These are phyloP conservation scores for Parascedosporium putredinis DNA, from an alignment of 2,329 filamentous ascomycete genomes.

Conservation along the genomic window DNA sequence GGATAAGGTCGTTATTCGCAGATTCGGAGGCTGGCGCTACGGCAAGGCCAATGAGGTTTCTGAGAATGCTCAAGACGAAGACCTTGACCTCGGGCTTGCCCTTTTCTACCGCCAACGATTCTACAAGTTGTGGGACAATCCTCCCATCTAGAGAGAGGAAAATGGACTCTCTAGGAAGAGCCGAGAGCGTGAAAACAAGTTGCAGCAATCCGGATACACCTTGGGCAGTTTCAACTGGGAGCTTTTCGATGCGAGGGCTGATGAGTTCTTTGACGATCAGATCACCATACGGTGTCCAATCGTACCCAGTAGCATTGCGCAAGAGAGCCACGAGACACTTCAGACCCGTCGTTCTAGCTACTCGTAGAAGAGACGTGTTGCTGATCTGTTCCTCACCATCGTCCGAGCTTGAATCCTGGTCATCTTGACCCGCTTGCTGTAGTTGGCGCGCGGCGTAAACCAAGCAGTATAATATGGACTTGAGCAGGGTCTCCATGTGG, in stretches of 20 bases:
- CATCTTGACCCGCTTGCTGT: constrained; percentile 26
- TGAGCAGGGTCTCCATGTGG: constrained; percentile 59
- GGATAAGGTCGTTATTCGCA: constrained; percentile 47
- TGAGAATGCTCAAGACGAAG: constrained; percentile 68
- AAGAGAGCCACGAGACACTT: constrained; percentile 77
- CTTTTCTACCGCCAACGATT: constrained; percentile 60
- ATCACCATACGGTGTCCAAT: constrained; percentile 63
- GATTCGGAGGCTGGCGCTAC: constrained; percentile 42
- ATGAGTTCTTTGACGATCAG: constrained; percentile 66
- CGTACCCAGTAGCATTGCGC: constrained; percentile 56
- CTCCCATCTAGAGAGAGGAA: constrained; percentile 55
- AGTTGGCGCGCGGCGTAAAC: constrained; percentile 57
- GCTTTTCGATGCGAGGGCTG: constrained; percentile 63
- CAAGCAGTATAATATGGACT: constrained; percentile 73
- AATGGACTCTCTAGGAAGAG: constrained; percentile 51
- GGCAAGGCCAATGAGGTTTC: constrained; percentile 54
- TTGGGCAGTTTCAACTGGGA: constrained; percentile 79
- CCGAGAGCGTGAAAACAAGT: constrained; percentile 73
- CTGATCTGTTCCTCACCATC: constrained; percentile 31
- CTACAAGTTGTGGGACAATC: constrained; percentile 60
- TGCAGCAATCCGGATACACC: constrained; percentile 75
- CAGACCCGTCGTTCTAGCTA: constrained; percentile 60
- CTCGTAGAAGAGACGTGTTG: constrained; percentile 50
- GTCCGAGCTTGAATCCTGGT: constrained; percentile 22
- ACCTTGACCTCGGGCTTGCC: constrained; percentile 80